Base-by-base conservation (phyloP, 2,329 filamentous ascomycete genomes). In the Monascus ruber region DNA sequence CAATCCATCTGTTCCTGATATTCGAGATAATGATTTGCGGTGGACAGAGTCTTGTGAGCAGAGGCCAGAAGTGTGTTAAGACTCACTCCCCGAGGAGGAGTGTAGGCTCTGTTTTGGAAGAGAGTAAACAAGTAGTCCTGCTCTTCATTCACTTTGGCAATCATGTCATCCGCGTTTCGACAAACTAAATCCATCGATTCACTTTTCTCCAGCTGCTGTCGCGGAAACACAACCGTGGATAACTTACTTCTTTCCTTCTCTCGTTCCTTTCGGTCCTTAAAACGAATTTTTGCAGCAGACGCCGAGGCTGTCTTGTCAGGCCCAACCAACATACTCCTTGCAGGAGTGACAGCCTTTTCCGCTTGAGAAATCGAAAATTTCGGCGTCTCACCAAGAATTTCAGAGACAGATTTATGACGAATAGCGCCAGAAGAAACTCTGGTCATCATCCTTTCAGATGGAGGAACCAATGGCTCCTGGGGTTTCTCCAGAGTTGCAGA, bases 1-100 rank as follows among this genome's bases (percentile, higher is more conserved):
- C 85, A 91, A 38, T 93, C 85, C 59, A 94, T 86, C 42, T 83
- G 80, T 52, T 96, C 88, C 36, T 86, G 77, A 32, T 93, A 78
- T 33, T 86, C 82, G 1, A 93, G 76, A 42, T 86, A 80, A 37
- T 88, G 81, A 55, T 95, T 88, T 1, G 81, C 72, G 0, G 89
- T 96, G 1, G 83, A 87, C 7, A 96, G 69, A 0, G 87, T 94
- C 59, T 98, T 98, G 54, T 88, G 83, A 4, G 88, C 85, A 34
- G 85, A 82, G 40, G 81, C 76, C 3, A 96, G 69, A 0, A 96
- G 72, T 33, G 85, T 81, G 41, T 84, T 68, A n/a, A 81, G 63
- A 24, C 71, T 66, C 11, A 61, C 62, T 33, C 70, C 68, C 42
- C 71, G 63, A 34, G 72, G 72, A 33, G 72, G 73, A 38, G 72